Base-by-base conservation (phyloP, 768 basidiomycete genomes). In the Pleurotus tuoliensis region DNA sequence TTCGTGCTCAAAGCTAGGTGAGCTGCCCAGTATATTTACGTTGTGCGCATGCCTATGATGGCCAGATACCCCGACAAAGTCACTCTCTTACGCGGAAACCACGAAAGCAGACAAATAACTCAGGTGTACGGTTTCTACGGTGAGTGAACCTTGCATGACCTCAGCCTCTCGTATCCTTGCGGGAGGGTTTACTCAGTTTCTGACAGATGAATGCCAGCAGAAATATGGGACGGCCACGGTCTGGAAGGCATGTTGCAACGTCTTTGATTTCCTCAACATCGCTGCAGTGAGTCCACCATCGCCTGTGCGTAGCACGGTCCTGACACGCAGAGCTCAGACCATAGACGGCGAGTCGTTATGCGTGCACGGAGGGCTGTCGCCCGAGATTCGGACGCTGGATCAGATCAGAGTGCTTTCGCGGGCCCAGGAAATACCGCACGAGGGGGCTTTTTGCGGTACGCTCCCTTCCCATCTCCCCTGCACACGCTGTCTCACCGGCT, bases 91-190 rank as follows among this genome's bases (percentile, higher is more conserved):
- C 82, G 96, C 30, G 95, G 96, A 39, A 98, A 98, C 71, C 96
- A 98, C 68, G 96, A 98, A 70, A 94, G 92, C 64, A 76, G 96
- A 60, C 96, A 98, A 70, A 98, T 98, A 63, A 98, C 96, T 3
- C 96, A 98, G 65, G 96, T 94, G 2, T 98, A 98, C 58, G 96
- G 95, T n/a, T 98, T 97, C 70, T 98, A 97, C 67, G 94, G 94
- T 94, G 56, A 59, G 30, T 34, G 11, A 9, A 3, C 4, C 30
- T 34, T 11, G 30, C 30, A 34, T 34, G 30, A 34, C 30, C 30
- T 34, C 30, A 34, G 30, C 3, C 30, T 34, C 30, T 34, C 30
- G 30, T 34, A 34, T 34, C 30, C 30, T 34, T n/a, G n/a, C 30
- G 30, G 9, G 30, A 34, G 18, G 22, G 22, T 25, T 44, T 44